These are phyloP conservation scores for Pseudogymnoascus sp. DNA, from an alignment of 2,329 filamentous ascomycete genomes.

Conservation along the genomic window DNA sequence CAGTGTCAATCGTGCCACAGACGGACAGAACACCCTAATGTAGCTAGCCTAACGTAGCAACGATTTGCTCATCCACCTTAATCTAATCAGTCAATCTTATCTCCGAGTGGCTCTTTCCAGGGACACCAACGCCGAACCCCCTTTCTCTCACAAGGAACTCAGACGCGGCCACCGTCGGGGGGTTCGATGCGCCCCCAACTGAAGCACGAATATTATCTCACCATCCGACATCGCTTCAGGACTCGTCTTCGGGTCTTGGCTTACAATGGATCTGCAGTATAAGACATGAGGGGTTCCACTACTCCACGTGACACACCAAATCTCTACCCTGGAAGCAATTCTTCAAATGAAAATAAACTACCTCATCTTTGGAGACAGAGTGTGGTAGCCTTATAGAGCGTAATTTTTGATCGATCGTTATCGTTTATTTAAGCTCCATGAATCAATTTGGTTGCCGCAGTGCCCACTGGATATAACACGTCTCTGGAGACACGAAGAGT, in stretches of 20 bases:
- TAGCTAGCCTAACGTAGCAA: constrained; percentile 5
- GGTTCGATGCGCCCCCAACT: neutral
- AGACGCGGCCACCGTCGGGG: neutral
- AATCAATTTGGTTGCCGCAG: neutral
- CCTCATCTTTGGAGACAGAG: neutral
- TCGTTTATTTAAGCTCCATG: neutral
- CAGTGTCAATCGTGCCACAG: neutral
- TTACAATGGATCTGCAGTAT: neutral
- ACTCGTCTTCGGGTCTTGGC: neutral
- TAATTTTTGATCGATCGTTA: neutral
- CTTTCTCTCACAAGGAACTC: neutral
- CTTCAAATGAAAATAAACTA: constrained; percentile 1
- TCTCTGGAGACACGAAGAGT: neutral
- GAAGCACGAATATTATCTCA: neutral
- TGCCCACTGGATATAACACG: neutral
- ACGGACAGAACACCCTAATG: neutral
- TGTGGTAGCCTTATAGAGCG: neutral
- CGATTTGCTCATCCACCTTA: constrained; percentile 3
- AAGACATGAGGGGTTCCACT: neutral
- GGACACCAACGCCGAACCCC: neutral
- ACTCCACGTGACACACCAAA: neutral
- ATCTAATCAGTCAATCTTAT: constrained; percentile 11
- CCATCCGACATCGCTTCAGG: neutral
- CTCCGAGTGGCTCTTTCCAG: neutral
- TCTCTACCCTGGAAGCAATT: neutral